These are phyloP conservation scores for Chlamydomonas sphaeroides DNA, from an alignment of 139 green algal genomes.

Conservation along the genomic window DNA sequence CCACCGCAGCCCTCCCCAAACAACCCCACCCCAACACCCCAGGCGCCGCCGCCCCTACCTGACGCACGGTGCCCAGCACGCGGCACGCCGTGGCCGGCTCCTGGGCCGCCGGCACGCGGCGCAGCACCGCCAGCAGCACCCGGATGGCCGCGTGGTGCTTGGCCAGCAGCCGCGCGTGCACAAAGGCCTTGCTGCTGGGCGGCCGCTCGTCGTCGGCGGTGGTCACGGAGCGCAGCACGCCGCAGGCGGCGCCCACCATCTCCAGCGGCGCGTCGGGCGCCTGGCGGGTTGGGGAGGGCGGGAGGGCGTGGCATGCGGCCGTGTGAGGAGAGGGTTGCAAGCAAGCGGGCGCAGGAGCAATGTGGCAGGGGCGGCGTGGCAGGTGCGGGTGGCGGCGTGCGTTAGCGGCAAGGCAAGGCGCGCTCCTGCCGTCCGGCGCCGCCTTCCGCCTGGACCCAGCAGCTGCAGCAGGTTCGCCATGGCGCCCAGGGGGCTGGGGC, in stretches of 20 bases:
- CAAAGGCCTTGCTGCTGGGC: constrained; percentile 61
- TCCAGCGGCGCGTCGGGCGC: constrained; percentile 8
- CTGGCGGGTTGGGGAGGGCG: too few relatives aligned
- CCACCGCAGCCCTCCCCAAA: neutral
- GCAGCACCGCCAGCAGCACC: constrained; percentile 42
- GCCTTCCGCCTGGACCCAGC: too few relatives aligned
- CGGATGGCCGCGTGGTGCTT: constrained; percentile 42
- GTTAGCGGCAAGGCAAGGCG: too few relatives aligned
- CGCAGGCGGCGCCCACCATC: constrained; percentile 2
- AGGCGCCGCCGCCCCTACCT: neutral
- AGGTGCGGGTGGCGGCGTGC: too few relatives aligned
- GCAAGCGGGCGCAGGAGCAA: too few relatives aligned
- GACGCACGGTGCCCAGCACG: constrained; percentile 25
- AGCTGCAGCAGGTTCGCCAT: too few relatives aligned
- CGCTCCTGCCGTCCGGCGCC: too few relatives aligned
- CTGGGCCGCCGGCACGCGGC: constrained; percentile 12
- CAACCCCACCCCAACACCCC: neutral
- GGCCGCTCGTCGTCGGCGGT: constrained; percentile 74
- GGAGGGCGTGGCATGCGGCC: too few relatives aligned
- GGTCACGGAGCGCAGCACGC: constrained; percentile 57
- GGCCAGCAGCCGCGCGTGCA: constrained; percentile 55
- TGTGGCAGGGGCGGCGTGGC: too few relatives aligned
- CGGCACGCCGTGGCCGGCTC: constrained; percentile 17
- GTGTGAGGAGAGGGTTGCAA: too few relatives aligned
- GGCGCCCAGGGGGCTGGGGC: too few relatives aligned